These are phyloP conservation scores for Claviceps pusilla DNA, from an alignment of 2,329 filamentous ascomycete species.

Conservation along the genomic window DNA sequence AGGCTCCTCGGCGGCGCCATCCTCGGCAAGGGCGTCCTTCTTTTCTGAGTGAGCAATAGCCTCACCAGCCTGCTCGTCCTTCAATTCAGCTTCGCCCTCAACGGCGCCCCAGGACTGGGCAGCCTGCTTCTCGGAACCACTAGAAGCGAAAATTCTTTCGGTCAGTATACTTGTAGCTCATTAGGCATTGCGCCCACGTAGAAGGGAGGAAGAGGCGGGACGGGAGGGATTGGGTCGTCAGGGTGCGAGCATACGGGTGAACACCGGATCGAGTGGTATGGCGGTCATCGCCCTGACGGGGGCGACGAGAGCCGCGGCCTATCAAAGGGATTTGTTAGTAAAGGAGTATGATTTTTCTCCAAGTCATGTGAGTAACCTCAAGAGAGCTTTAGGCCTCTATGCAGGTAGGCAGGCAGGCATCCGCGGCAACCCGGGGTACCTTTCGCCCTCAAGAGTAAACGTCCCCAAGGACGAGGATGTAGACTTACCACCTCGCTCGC, in stretches of 20 bases:
- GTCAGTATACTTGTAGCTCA: background rate
- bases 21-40: constrained; percentile 49
- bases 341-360: background rate
- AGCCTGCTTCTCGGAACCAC: constrained; percentile 73
- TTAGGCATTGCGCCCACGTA: background rate
- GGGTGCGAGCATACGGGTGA: constrained; percentile 27
- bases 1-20: constrained; percentile 29
- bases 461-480: constrained; percentile 5
- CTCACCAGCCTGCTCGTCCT: constrained; percentile 84
- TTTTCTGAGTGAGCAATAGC: constrained; percentile 75
- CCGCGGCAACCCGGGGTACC: background rate
- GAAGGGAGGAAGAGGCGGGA: background rate
- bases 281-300: constrained; percentile 41
- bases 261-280: constrained; percentile 30
- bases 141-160: constrained; percentile 20
- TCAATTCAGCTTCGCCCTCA: constrained; percentile 69
- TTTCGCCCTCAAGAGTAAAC: constrained; percentile 10
- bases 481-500: constrained; percentile 42
- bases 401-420: background rate
- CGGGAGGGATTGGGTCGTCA: no score
- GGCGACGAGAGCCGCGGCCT: constrained; percentile 40
- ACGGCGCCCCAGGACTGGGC: constrained; percentile 78
- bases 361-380: background rate
- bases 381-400: background rate
- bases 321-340: background rate